These are phyloP conservation scores for Colletotrichum sublineola DNA, from an alignment of 2,329 filamentous ascomycete species.

Conservation along the genomic window DNA sequence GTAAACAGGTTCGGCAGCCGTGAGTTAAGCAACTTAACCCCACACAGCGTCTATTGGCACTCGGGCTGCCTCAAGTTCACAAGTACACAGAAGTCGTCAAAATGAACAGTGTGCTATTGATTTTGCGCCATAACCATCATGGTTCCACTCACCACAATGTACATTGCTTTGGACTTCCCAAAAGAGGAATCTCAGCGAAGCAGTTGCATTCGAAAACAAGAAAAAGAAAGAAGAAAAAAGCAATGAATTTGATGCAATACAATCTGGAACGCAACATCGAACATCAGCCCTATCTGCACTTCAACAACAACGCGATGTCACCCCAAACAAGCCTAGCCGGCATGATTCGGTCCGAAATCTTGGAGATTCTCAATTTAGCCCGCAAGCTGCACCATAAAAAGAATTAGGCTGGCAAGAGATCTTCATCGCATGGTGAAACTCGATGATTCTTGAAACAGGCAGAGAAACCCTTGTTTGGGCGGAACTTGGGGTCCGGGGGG, in stretches of 20 bases:
- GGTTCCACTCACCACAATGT: neutral
- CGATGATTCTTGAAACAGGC: neutral
- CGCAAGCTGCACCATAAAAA: neutral
- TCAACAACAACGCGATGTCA: constrained; percentile 11
- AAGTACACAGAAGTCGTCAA: neutral
- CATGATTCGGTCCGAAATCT: constrained; percentile 44
- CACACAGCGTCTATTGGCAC: neutral
- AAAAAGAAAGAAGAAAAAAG: neutral
- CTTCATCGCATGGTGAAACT: constrained; percentile 17
- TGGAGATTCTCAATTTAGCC: constrained; percentile 7
- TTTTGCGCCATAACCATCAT: neutral
- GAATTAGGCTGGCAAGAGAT: constrained; percentile 1
- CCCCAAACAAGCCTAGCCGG: constrained; percentile 10
- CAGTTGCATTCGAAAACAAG: neutral
- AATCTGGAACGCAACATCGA: neutral
- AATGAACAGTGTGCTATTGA: neutral
- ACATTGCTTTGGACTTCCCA: neutral
- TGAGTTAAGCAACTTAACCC: neutral
- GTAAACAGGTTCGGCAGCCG: too few relatives aligned
- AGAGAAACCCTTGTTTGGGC: neutral
- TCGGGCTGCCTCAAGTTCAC: neutral
- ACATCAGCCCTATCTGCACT: neutral
- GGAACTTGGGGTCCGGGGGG: neutral
- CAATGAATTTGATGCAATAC: neutral
- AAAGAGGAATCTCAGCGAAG: neutral